phyloP scores from a whole-genome alignment of 345 rosid genomes.

The Hevea brasiliensis region DNA sequence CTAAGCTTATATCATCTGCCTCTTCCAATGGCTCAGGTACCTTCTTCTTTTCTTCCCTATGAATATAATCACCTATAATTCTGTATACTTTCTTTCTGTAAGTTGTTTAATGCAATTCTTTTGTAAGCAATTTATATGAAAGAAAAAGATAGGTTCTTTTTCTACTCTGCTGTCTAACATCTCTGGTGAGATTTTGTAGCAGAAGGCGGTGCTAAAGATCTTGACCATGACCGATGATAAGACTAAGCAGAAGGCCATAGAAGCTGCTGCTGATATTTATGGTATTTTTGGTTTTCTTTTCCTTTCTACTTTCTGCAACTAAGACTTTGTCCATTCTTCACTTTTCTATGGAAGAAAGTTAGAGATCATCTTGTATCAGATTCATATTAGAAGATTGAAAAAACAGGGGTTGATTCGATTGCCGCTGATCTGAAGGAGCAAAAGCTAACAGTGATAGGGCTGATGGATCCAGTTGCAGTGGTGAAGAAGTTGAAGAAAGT shows the following conservation, averaged over 20 bases:
- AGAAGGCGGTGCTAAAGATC: constrained; percentile 82
- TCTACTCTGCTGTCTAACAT: too few species aligned
- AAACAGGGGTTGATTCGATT: constrained; percentile 85
- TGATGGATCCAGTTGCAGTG: constrained; percentile 83
- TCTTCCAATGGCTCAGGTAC: constrained; percentile 64
- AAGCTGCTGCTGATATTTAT: constrained; percentile 82
- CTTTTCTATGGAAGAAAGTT: too few species aligned
- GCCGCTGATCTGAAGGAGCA: constrained; percentile 90
- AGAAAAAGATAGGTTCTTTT: too few species aligned
- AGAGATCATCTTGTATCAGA: too few species aligned
- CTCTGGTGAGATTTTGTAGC: constrained; percentile 9
- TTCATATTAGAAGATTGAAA: neutral
- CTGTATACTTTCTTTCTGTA: neutral
- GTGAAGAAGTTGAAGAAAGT: constrained; percentile 89
- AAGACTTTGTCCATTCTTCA: too few species aligned
- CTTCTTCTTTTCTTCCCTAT: neutral
- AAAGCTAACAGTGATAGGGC: constrained; percentile 82
- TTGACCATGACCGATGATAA: constrained; percentile 90
- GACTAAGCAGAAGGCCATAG: constrained; percentile 87
- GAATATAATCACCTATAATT: neutral
- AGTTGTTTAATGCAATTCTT: neutral
- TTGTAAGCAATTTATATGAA: neutral
- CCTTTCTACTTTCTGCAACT: neutral
- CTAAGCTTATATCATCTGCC: neutral
- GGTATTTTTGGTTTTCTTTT: constrained; percentile 34